Base-by-base conservation (phyloP, 2,329 filamentous ascomycete species). In the Ophiocordyceps sinensis region DNA sequence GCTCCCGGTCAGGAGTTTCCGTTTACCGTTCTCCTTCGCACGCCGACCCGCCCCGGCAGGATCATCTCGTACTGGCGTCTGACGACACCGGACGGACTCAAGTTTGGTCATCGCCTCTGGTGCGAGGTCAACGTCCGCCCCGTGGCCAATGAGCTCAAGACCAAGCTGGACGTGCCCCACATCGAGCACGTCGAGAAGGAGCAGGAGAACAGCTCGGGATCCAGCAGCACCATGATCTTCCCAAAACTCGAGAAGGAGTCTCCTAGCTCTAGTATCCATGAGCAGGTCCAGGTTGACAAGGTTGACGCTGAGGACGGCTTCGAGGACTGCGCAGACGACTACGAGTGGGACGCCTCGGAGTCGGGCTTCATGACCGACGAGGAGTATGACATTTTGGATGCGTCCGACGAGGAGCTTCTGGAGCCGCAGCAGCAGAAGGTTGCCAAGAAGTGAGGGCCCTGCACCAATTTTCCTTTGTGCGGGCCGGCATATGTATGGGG, bases 11-110 rank as follows among this genome's bases (percentile, higher is more conserved):
- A 89, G 56, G 76, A 82, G 51, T 76, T 79, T 44, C 68, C 80
- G 19, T 98, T 98, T 67, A 85, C 82, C 31, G 83, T 95, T 30
- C 67, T 81, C 35, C 77, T 98, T 60, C 85, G 86, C 60, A 85
- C 86, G 15, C 87, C 89, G 14, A 63, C 68, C 40, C 82, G 83
- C 38, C 64, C 77, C 41, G 88, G 89, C 42, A 84, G 82, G 60
- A 72, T 80, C 44, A 91, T 94, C 54, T 96, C 91, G 2, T 95
- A 95, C 72, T 98, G 91, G 91, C 87, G 89, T 47, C 68, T 98
- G 49, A 93, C 88, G 51, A 79, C 85, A 44, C 71, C 78, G 8
- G 79, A 85, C 43, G 88, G 88, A 21, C 68, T 73, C 48, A 82
- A 85, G 48, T 95, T 96, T 49, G 91, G 91, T 32, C 85, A 95